Evolutionary conservation across 768 basidiomycete species (phyloP).

Genomic region (Agaricus subrufescens): DNA sequence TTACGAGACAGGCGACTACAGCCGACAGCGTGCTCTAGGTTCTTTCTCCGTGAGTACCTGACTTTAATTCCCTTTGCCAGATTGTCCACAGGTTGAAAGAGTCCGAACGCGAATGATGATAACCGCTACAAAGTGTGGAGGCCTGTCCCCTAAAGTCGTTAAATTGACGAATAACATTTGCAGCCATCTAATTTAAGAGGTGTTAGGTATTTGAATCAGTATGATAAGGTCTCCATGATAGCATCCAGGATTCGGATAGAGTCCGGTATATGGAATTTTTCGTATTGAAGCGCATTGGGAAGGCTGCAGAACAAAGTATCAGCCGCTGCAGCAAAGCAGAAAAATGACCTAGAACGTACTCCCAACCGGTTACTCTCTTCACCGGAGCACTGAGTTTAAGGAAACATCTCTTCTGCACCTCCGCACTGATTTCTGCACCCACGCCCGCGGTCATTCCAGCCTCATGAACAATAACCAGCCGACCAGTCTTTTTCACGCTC

Average conservation of each 20-base stretch:
- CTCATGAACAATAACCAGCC: conserved; percentile 89
- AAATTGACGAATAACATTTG: background rate
- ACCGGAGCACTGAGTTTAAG: conserved; percentile 86
- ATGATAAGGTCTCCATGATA: conserved; percentile 76
- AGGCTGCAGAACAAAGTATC: conserved; percentile 39
- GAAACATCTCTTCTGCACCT: conserved; percentile 86
- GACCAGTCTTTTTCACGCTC: conserved; percentile 80
- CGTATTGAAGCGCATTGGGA: conserved; percentile 81
- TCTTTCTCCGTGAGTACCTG: too few species aligned
- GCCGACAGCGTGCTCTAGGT: too few species aligned
- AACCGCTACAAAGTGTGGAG: background rate
- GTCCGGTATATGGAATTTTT: conserved; percentile 92
- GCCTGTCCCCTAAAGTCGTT: background rate
- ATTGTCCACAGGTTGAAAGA: too few species aligned
- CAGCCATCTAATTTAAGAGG: background rate
- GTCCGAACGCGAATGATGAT: background rate
- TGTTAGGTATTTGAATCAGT: conserved; percentile 27
- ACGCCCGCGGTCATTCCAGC: conserved; percentile 83
- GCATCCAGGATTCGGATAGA: conserved; percentile 79
- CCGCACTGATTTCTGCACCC: conserved; percentile 90
- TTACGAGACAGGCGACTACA: too few species aligned
- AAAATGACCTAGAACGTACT: conserved; percentile 53
- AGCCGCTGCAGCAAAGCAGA: background rate
- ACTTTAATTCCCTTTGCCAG: too few species aligned
- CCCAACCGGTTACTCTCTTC: conserved; percentile 86